Conservation (phyloP, 306 rosid genomes). For the Neltuma alba region DNA sequence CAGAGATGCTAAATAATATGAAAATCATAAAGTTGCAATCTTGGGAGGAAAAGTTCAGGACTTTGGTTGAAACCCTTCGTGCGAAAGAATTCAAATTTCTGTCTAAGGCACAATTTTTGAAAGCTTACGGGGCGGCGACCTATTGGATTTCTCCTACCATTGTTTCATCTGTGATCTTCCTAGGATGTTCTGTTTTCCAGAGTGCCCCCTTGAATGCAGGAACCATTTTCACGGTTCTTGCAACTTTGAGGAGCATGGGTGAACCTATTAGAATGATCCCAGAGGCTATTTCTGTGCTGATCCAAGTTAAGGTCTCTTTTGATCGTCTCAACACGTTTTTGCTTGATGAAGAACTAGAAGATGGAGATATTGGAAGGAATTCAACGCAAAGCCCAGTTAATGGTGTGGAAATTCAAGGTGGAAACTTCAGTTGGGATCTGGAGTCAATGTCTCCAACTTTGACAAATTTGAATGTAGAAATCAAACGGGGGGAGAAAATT, state of each 20-base stretch:
- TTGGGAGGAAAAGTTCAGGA: slow-evolving; percentile 79
- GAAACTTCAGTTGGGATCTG: slow-evolving; percentile 68
- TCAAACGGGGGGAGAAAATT: slow-evolving; percentile 58
- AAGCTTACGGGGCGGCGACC: slow-evolving; percentile 44
- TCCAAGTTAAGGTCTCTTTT: slow-evolving; percentile 77
- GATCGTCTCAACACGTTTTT: slow-evolving; percentile 63
- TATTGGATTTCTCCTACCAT: slow-evolving; percentile 83
- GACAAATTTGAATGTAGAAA: slow-evolving; percentile 49
- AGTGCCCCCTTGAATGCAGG: slow-evolving; percentile 77
- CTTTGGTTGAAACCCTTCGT: slow-evolving; percentile 46
- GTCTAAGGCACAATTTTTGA: slow-evolving; percentile 46
- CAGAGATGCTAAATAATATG: slow-evolving; percentile 81
- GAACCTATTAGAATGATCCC: slow-evolving; percentile 86
- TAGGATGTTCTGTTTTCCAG: slow-evolving; percentile 50
- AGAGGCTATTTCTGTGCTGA: slow-evolving; percentile 65
- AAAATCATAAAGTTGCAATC: slow-evolving; percentile 82
- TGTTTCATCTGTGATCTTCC: slow-evolving; percentile 60
- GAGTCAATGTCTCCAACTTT: slow-evolving; percentile 56
- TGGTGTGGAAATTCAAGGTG: slow-evolving; percentile 51
- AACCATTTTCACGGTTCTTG: slow-evolving; percentile 76
- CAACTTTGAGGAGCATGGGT: slow-evolving; percentile 60
- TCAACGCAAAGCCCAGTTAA: slow-evolving; percentile 25
- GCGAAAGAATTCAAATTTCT: slow-evolving; percentile 70
- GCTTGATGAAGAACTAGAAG: slow-evolving; percentile 64
- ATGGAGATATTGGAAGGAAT: slow-evolving; percentile 30